A percentile compares a stretch with the other conserved stretches of the same genome.
phyloP scores from a whole-genome alignment of 2,329 filamentous ascomycete genomes.

The Botrytis hyacinthi region DNA sequence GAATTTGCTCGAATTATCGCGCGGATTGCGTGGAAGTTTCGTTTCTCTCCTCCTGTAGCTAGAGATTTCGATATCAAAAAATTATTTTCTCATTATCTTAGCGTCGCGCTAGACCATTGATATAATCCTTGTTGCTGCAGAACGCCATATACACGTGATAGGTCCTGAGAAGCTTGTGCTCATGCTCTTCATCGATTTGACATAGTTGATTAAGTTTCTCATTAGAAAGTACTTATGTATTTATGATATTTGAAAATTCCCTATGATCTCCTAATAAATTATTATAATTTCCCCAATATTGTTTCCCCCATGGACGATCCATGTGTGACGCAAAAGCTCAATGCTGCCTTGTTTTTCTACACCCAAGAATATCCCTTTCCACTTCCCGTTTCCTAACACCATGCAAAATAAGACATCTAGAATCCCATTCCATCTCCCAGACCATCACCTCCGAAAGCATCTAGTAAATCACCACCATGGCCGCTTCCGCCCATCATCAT shows the following conservation, averaged over 20 bases:
- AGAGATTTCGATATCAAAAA: conserved; percentile 18
- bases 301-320: not conserved
- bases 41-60: not conserved
- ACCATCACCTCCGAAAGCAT: conserved; percentile 25
- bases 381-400: not conserved
- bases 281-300: not conserved
- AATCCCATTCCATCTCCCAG: conserved; percentile 32
- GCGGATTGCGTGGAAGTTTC: not conserved
- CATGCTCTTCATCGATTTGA: not conserved
- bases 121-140: not conserved
- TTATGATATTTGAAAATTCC: not conserved
- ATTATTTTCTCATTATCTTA: conserved; percentile 24
- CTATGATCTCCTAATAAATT: not conserved
- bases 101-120: conserved; percentile 12
- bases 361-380: not conserved
- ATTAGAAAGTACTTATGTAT: not conserved
- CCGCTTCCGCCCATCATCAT: conserved; percentile 27
- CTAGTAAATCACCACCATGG: conserved; percentile 22
- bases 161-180: not conserved
- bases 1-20: not conserved
- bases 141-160: not conserved
- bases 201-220: not conserved
- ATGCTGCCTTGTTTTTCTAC: not conserved
- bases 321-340: not conserved
- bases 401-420: conserved; percentile 8